These are phyloP conservation scores for Nakazawaea wyomingensis DNA, from an alignment of 805 yeast genomes.

Conservation along the genomic window DNA sequence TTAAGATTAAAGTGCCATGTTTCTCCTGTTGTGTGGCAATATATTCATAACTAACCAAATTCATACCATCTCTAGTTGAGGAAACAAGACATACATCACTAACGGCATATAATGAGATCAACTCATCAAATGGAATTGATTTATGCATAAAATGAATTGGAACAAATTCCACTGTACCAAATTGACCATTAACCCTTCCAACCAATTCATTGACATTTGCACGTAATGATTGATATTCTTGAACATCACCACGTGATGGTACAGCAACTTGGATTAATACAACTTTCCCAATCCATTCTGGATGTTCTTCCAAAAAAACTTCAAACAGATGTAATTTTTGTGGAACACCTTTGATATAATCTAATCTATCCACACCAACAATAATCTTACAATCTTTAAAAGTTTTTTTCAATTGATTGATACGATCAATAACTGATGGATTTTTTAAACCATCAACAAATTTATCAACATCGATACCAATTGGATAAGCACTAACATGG, in stretches of 20 bases:
- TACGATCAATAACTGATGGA: slow-evolving; percentile 58
- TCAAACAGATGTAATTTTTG: slow-evolving; percentile 96
- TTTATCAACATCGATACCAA: slow-evolving; percentile 94
- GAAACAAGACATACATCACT: slow-evolving; percentile 91
- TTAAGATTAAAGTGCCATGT: slow-evolving; percentile 80
- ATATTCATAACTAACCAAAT: slow-evolving; percentile 91
- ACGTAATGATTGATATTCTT: slow-evolving; percentile 90
- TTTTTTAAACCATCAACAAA: slow-evolving; percentile 74
- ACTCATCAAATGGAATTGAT: slow-evolving; percentile 84
- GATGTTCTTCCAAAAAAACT: slow-evolving; percentile 84
- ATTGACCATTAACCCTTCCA: slow-evolving; percentile 93
- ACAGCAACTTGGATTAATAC: slow-evolving; percentile 95
- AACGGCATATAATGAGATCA: slow-evolving; percentile 78
- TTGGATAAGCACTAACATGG: slow-evolving; percentile 95
- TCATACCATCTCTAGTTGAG: slow-evolving; percentile 98
- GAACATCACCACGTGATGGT: slow-evolving; percentile 96
- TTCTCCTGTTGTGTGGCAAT: slow-evolving; percentile 89
- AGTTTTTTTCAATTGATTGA: slow-evolving; percentile 49
- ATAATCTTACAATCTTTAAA: slow-evolving; percentile 76
- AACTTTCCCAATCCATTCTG: slow-evolving; percentile 98
- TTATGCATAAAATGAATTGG: slow-evolving; percentile 97
- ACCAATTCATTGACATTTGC: slow-evolving; percentile 95
- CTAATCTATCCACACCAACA: slow-evolving; percentile 95
- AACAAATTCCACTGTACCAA: slow-evolving; percentile 95
- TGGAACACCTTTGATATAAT: slow-evolving; percentile 97